Evolutionary conservation across 805 yeast genomes (phyloP).

Genomic region (Naumovozyma castellii): DNA sequence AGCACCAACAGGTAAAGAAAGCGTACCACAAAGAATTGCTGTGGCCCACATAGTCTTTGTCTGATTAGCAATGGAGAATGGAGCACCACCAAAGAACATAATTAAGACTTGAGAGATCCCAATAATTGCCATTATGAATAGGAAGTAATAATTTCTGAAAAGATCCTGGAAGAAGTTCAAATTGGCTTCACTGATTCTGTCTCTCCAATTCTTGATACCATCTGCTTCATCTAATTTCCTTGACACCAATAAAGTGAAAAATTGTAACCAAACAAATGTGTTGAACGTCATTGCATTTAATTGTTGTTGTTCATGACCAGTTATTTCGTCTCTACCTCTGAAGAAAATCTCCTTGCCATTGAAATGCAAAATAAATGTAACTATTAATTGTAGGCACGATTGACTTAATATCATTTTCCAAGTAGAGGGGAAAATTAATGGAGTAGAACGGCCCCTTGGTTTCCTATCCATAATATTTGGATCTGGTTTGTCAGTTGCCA

Average conservation of each 20-base stretch:
- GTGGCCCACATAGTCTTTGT: slow-evolving; percentile 86
- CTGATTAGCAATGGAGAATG: slow-evolving; percentile 73
- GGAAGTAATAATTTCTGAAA: slow-evolving; percentile 73
- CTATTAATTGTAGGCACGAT: slow-evolving; percentile 61
- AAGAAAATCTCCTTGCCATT: slow-evolving; percentile 59
- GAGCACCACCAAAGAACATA: slow-evolving; percentile 96
- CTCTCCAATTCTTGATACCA: slow-evolving; percentile 47
- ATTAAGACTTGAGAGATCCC: slow-evolving; percentile 79
- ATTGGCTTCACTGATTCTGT: slow-evolving; percentile 52
- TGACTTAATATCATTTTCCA: slow-evolving; percentile 98
- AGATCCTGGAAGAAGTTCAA: slow-evolving; percentile 78
- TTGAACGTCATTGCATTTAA: slow-evolving; percentile 84
- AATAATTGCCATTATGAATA: slow-evolving; percentile 61
- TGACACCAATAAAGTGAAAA: slow-evolving; percentile 84
- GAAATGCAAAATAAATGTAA: slow-evolving; percentile 77
- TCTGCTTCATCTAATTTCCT: slow-evolving; percentile 86
- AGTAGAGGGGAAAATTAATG: slow-evolving; percentile 82
- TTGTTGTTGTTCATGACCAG: slow-evolving; percentile 44
- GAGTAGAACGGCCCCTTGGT: slow-evolving; percentile 74
- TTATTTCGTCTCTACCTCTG: slow-evolving; percentile 19
- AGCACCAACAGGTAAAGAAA: slow-evolving; percentile 73
- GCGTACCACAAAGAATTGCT: slow-evolving; percentile 69
- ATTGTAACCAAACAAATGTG: slow-evolving; percentile 95
- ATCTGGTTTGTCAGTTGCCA: slow-evolving; percentile 96
- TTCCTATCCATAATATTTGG: slow-evolving; percentile 64